Base-by-base conservation (phyloP, 2,329 filamentous ascomycete species). In the Claviceps sp. region DNA sequence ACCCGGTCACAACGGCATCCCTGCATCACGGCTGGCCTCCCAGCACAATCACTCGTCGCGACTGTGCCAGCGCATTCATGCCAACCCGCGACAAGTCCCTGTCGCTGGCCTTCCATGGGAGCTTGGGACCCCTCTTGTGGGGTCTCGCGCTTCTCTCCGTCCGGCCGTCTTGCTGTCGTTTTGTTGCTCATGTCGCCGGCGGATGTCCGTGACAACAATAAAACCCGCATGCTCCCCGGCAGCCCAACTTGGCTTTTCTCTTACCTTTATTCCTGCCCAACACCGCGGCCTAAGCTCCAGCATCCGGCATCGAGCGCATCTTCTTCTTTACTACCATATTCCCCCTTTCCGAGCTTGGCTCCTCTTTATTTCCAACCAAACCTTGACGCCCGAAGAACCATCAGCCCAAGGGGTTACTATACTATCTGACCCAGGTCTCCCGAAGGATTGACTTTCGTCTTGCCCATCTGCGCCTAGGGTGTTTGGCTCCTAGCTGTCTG, bases 161-260 rank as follows among this genome's bases (percentile, higher is more conserved):
- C 7, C 8, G 2, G 26, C 26, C 26, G 29, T 11, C 29, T 9
- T 34, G 47, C 16, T 37, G 26, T 47, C 44, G 38, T 29, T 34
- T 40, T 52, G 54, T 52, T 52, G 54, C 22, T 58, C 49, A 57
- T 48, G 52, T 53, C 54, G 48, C 49, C 40, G 58, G 65, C 62
- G 60, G 61, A 60, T 59, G 55, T 59, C 54, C 54, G 62, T 57
- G 50, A 57, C 57, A 59, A 67, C 60, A 61, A 67, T 76, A 76
- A 76, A 76, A 75, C 68, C 71, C 69, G 68, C 68, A 66, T 62
- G 63, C 66, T 49, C 68, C 71, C 73, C 71, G 68, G 64, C 59
- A 65, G 62, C 66, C 68, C 67, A 66, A 70, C 63, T 38, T 62
- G 22, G 55, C 53, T 48, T 56, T 47, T 57, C 60, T 58, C 59